These are phyloP conservation scores for Plasmodium berghei DNA, from an alignment of 169 alveolate genomes.

Conservation along the genomic window DNA sequence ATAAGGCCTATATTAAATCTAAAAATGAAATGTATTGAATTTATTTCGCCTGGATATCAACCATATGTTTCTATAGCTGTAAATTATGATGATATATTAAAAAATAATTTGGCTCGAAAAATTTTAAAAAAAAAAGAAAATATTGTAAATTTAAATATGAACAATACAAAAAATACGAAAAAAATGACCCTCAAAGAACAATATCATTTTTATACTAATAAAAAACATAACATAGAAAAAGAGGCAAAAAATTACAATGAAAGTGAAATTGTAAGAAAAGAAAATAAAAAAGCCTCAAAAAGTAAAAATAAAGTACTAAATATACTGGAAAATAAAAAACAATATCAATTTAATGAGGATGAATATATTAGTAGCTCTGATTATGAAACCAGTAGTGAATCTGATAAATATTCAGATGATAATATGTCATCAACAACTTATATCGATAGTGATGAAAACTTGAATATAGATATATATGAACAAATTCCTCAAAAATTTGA, in stretches of 20 bases:
- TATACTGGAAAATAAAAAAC: not conserved
- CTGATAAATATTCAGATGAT: not conserved
- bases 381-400: slow-evolving; percentile 49
- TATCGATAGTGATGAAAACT: slow-evolving; percentile 74
- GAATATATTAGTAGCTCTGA: slow-evolving; percentile 36
- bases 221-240: slow-evolving; percentile 1
- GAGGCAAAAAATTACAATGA: not conserved
- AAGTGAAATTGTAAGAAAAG: not conserved
- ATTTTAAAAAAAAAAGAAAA: slow-evolving; percentile 52
- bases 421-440: slow-evolving; percentile 33
- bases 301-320: slow-evolving; percentile 21
- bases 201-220: slow-evolving; percentile 18
- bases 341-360: not conserved
- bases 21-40: slow-evolving; percentile 92
- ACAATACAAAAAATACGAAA: not conserved
- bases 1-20: slow-evolving; percentile 97
- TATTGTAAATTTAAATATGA: slow-evolving; percentile 3
- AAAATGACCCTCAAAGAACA: slow-evolving; percentile 48
- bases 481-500: slow-evolving; percentile 91
- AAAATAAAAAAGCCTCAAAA: not conserved
- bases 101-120: slow-evolving; percentile 40
- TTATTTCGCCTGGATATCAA: slow-evolving; percentile 98
- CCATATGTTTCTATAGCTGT: slow-evolving; percentile 94
- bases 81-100: slow-evolving; percentile 77
- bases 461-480: slow-evolving; percentile 70